Evolutionary conservation across 2,329 filamentous ascomycete species (phyloP), one percentile per base, ranked within the genome.

Genomic region (Xylaria sp.): DNA sequence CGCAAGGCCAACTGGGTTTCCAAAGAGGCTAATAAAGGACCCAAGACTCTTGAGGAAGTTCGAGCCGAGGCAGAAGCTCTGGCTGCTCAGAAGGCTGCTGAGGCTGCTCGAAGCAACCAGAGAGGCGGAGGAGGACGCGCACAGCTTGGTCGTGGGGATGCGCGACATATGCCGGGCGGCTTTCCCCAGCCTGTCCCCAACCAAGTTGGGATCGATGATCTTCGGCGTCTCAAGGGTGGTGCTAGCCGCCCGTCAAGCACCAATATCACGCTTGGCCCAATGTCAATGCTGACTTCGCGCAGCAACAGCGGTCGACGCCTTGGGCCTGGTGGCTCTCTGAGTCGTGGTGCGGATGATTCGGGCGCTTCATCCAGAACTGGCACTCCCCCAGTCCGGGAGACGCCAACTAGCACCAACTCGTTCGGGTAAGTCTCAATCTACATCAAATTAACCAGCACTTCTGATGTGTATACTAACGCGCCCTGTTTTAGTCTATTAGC

Each of bases 11-110:
- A 88, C 79, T 99, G 96, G 96, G 82, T 87, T 70, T 94, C 93
- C 66, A 98, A 97, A 86, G 94, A 97, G 79, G 84, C 85, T 63
- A 92, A 94, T 83, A 98, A 98, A 86, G 96, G 96, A 46, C 96
- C 96, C 68, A 98, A 98, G 90, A 99, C 96, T 9, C 92, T 99
- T 63, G 90, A 94, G 3, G 93, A 98, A 83, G 93, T 99, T 74
- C 93, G 94, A 79, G 91, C 91, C 74, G 91, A 94, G 82, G 88
- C 88, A 68, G 92, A 94, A 83, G 94, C 94, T 73, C 87, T 89
- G 63, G 91, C 91, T 71, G 92, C 92, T 54, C 90, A 92, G 74
- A 94, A 95, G 82, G 93, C 94, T 70, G 91, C 91, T 65, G 94
- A 98, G 80, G 85, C 82, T 61, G 87, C 87, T 54, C 83, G 87